A percentile compares a stretch with the other conserved stretches of the same genome.
Evolutionary conservation across 805 yeast species (phyloP).

Genomic region (Wickerhamiella lipophila): DNA sequence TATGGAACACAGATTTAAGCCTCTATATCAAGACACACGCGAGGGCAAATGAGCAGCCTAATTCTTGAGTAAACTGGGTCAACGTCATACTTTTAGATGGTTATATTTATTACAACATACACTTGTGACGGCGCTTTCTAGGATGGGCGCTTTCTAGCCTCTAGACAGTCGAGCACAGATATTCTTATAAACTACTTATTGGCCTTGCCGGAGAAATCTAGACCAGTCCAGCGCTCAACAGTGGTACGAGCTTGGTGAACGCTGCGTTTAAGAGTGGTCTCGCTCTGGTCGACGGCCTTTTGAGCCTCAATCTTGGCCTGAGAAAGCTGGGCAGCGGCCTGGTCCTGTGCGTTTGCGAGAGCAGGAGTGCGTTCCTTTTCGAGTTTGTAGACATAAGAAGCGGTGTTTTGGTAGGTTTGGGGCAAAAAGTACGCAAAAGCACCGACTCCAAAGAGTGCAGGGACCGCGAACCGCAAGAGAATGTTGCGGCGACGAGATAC

Average conservation of each 20-base stretch:
- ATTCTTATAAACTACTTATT: constrained; percentile 4
- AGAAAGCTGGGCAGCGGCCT: constrained; percentile 36
- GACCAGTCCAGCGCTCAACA: constrained; percentile 7
- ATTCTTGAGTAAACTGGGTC: too few relatives aligned
- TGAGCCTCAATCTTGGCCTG: constrained; percentile 36
- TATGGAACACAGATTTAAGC: background rate
- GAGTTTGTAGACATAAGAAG: constrained; percentile 42
- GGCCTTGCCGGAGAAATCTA: constrained; percentile 6
- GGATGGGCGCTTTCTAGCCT: too few relatives aligned
- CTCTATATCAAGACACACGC: too few relatives aligned
- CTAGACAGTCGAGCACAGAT: too few relatives aligned
- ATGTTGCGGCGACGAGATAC: constrained; percentile 55
- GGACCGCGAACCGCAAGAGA: constrained; percentile 41
- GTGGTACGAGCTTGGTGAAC: background rate
- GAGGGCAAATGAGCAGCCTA: too few relatives aligned
- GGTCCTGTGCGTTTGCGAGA: constrained; percentile 49
- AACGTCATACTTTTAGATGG: too few relatives aligned
- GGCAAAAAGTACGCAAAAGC: constrained; percentile 66
- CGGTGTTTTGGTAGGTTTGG: constrained; percentile 50
- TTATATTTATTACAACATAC: too few relatives aligned
- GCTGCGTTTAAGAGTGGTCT: constrained; percentile 12
- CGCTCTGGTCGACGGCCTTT: constrained; percentile 32
- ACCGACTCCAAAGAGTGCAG: constrained; percentile 45
- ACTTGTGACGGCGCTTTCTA: too few relatives aligned
- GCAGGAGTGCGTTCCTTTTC: constrained; percentile 49